Evolutionary conservation across 1,284 basidiomycete genomes (phyloP).

Genomic region (Ganoderma boninense): DNA sequence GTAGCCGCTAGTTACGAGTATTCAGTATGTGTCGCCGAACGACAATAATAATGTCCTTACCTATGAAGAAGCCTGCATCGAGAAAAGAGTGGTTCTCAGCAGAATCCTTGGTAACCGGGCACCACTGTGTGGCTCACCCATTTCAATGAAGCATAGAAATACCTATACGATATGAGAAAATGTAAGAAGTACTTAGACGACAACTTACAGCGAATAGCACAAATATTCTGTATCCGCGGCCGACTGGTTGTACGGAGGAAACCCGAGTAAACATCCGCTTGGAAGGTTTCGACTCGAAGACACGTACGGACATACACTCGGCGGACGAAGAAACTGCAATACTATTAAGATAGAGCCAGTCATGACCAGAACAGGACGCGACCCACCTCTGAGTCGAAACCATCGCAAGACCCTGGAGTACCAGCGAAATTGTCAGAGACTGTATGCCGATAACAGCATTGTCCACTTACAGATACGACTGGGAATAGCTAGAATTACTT

Average conservation of each 20-base stretch:
- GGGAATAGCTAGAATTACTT: not conserved
- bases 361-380: not conserved
- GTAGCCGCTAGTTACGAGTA: not conserved
- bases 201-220: not conserved
- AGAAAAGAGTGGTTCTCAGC: not conserved
- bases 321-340: slow-evolving; percentile 1
- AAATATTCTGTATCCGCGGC: not conserved
- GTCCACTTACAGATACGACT: not conserved
- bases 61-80: not conserved
- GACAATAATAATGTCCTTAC: not conserved
- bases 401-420: not conserved
- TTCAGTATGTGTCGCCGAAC: not conserved
- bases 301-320: not conserved
- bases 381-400: not conserved
- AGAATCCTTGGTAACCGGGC: not conserved
- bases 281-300: not conserved
- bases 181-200: not conserved
- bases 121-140: not conserved
- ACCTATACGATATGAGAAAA: not conserved
- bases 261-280: not conserved
- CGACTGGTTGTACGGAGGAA: not conserved
- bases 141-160: not conserved
- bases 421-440: not conserved
- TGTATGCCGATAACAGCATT: too few relatives aligned
- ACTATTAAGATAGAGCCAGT: not conserved